Percentiles rank a stretch among this genome's conserved stretches.
These are phyloP conservation scores for Coprinopsis marcescibilis DNA, from an alignment of 768 basidiomycete genomes.

Conservation along the genomic window DNA sequence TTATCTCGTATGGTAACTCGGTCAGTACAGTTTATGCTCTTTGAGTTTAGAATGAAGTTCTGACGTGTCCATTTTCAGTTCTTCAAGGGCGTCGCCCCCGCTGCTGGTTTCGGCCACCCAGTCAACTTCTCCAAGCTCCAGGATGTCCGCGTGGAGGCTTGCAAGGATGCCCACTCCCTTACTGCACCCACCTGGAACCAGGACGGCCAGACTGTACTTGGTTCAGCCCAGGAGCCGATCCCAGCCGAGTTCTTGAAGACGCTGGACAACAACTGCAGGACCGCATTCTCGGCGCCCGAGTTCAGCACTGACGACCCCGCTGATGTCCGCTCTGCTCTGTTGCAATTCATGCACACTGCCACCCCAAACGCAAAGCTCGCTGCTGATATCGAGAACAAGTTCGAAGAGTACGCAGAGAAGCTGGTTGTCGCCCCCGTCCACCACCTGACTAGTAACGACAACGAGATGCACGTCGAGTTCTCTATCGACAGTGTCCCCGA, in stretches of 20 bases:
- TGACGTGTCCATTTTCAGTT: conserved; percentile 42
- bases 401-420: conserved; percentile 42
- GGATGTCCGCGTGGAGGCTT: conserved; percentile 20
- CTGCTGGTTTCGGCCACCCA: conserved; percentile 25
- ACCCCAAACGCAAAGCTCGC: conserved; percentile 47
- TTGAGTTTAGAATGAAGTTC: conserved; percentile 8
- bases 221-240: conserved; percentile 11
- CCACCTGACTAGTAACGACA: conserved; percentile 40
- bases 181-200: neutral
- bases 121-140: conserved; percentile 16
- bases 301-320: conserved; percentile 29
- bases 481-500: conserved; percentile 63
- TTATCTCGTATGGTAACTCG: conserved; percentile 86
- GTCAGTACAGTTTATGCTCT: conserved; percentile 38
- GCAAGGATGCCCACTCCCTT: conserved; percentile 4
- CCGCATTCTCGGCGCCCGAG: conserved; percentile 34
- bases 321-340: conserved; percentile 52
- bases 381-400: conserved; percentile 43
- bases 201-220: conserved; percentile 33
- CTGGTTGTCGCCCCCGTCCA: conserved; percentile 40
- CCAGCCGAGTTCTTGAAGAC: conserved; percentile 38
- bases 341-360: conserved; percentile 77
- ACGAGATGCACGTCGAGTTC: conserved; percentile 31
- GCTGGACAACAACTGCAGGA: conserved; percentile 52
- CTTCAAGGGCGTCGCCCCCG: conserved; percentile 58